A percentile compares a stretch with the other conserved stretches of the same genome.
Evolutionary conservation across 306 rosid species (phyloP).

Genomic region (Amphicarpaea edgeworthii): DNA sequence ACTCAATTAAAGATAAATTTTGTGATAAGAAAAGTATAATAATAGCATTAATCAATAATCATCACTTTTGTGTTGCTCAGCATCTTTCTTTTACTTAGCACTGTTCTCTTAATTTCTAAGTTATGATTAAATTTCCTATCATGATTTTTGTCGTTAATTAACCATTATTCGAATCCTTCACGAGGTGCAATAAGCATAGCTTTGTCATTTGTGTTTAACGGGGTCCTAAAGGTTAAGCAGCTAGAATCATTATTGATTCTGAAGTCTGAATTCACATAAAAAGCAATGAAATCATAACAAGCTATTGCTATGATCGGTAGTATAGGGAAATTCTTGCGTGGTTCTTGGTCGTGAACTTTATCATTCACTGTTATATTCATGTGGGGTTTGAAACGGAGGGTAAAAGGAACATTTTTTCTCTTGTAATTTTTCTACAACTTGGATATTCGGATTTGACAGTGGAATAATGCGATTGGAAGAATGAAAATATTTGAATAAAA

Average conservation of each 20-base stretch:
- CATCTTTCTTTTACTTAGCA: neutral
- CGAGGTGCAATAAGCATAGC: neutral
- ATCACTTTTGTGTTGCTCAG: conserved; percentile 25
- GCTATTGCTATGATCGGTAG: neutral
- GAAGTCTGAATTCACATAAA: conserved; percentile 14
- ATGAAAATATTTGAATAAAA: no score
- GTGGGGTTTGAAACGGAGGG: no score
- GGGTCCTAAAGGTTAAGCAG: conserved; percentile 9
- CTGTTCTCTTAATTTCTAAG: neutral
- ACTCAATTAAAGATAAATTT: conserved; percentile 26
- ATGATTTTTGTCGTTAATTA: conserved; percentile 18
- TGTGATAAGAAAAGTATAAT: conserved; percentile 36
- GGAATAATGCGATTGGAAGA: no score
- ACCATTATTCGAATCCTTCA: conserved; percentile 21
- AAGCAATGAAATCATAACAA: neutral
- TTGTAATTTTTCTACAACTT: no score
- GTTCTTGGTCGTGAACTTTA: neutral
- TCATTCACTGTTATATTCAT: neutral
- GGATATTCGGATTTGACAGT: no score
- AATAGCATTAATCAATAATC: neutral
- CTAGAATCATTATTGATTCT: neutral
- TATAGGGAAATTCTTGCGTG: neutral
- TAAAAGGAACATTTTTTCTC: no score
- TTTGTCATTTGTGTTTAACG: conserved; percentile 29
- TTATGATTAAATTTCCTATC: conserved; percentile 11